phyloP scores from a whole-genome alignment of 495 filamentous ascomycete species.

The Parmelia sp. region DNA sequence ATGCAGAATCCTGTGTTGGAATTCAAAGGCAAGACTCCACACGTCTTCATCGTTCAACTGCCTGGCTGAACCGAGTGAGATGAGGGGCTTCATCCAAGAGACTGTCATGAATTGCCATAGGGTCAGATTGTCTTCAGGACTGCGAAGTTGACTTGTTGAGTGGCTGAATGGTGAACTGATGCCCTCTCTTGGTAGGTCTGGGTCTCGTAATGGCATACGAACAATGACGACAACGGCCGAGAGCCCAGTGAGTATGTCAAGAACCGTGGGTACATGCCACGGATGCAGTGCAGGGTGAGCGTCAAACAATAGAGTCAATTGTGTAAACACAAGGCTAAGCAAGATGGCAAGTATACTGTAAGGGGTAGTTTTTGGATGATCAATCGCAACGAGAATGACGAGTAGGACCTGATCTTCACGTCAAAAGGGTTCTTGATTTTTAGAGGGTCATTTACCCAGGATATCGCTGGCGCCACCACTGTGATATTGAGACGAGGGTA shows the following conservation, averaged over 20 bases:
- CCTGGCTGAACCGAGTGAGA: constrained; percentile 51
- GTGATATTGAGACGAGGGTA: constrained; percentile 27
- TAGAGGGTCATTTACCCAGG: constrained; percentile 42
- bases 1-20: constrained; percentile 67
- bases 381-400: constrained; percentile 40
- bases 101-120: constrained; percentile 79
- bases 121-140: constrained; percentile 73
- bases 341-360: constrained; percentile 38
- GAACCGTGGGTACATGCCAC: constrained; percentile 36
- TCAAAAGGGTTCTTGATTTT: constrained; percentile 12
- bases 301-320: constrained; percentile 35
- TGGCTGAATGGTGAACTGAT: constrained; percentile 54
- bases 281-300: constrained; percentile 24
- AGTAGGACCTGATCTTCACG: constrained; percentile 36
- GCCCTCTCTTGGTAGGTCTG: constrained; percentile 47
- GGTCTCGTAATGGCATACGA: constrained; percentile 66
- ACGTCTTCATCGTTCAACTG: constrained; percentile 72
- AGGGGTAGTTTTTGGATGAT: constrained; percentile 44
- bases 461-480: constrained; percentile 32
- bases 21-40: constrained; percentile 68
- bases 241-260: constrained; percentile 40
- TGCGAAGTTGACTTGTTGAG: constrained; percentile 57
- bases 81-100: constrained; percentile 74
- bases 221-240: constrained; percentile 48
- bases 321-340: constrained; percentile 29